Evolutionary conservation across 345 rosid species (phyloP).

Genomic region (Limnanthes douglasii): DNA sequence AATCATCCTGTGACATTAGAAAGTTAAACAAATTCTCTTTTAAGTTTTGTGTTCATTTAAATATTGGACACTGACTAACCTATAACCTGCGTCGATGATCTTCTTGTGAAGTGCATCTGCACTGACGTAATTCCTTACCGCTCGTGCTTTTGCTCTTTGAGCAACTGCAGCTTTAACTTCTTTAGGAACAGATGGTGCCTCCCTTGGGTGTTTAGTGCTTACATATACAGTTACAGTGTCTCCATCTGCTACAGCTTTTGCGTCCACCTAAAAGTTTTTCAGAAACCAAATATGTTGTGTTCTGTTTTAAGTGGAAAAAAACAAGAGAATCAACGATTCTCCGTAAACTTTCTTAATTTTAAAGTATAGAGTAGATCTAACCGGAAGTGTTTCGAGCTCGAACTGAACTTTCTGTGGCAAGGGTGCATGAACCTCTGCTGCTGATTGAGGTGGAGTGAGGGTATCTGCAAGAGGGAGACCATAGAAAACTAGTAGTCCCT

Average conservation of each 20-base stretch:
- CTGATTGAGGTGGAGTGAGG: slow-evolving; percentile 13
- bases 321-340: no score
- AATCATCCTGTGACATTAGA: slow-evolving; percentile 12
- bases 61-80: slow-evolving; percentile 31
- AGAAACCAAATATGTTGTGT: neutral
- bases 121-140: slow-evolving; percentile 28
- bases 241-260: slow-evolving; percentile 65
- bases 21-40: neutral
- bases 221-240: slow-evolving; percentile 69
- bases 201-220: slow-evolving; percentile 33
- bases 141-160: slow-evolving; percentile 45
- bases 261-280: slow-evolving; percentile 42
- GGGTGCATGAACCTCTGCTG: slow-evolving; percentile 25
- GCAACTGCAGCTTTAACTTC: slow-evolving; percentile 40
- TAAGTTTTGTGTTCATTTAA: no score
- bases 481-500: slow-evolving; percentile 81
- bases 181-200: slow-evolving; percentile 44
- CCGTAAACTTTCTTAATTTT: neutral
- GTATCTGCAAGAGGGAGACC: slow-evolving; percentile 49
- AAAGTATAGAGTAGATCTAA: slow-evolving; percentile 9
- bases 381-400: slow-evolving; percentile 66
- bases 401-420: slow-evolving; percentile 35
- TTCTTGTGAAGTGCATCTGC: slow-evolving; percentile 54
- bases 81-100: slow-evolving; percentile 52
- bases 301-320: no score